Conservation (phyloP, 2,329 filamentous ascomycete species). For the Phaeoacremonium minimum region DNA sequence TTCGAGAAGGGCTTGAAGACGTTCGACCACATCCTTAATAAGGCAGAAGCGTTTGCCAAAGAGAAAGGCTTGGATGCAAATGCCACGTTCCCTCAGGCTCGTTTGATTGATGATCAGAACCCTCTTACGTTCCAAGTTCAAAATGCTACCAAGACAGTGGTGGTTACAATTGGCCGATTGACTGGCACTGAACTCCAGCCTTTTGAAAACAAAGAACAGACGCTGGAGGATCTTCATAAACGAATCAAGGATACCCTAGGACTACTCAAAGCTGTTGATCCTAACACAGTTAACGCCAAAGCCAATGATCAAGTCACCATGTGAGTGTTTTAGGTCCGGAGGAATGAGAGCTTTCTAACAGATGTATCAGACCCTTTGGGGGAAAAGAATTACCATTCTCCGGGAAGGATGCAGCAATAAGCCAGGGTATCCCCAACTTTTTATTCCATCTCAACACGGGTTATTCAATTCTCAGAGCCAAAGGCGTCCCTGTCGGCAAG, state of each 20-base stretch:
- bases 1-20: conserved; percentile 23
- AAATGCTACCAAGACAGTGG: conserved; percentile 19
- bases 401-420: conserved; percentile 32
- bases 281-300: not conserved
- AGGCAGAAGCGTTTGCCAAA: conserved; percentile 17
- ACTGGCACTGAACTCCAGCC: conserved; percentile 14
- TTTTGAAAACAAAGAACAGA: conserved; percentile 14
- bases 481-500: conserved; percentile 57
- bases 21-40: conserved; percentile 21
- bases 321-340: no score
- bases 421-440: conserved; percentile 50
- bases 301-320: not conserved
- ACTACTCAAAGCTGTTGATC: not conserved
- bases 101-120: conserved; percentile 24
- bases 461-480: conserved; percentile 51
- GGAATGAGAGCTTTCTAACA: no score
- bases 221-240: conserved; percentile 7
- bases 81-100: conserved; percentile 18
- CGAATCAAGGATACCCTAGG: conserved; percentile 9
- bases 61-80: conserved; percentile 16
- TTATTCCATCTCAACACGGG: conserved; percentile 55
- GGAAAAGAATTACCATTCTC: no score
- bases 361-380: not conserved
- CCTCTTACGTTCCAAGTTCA: conserved; percentile 28
- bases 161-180: conserved; percentile 18